These are phyloP conservation scores for Colletotrichum sp. DNA, from an alignment of 2,329 filamentous ascomycete species.

Conservation along the genomic window DNA sequence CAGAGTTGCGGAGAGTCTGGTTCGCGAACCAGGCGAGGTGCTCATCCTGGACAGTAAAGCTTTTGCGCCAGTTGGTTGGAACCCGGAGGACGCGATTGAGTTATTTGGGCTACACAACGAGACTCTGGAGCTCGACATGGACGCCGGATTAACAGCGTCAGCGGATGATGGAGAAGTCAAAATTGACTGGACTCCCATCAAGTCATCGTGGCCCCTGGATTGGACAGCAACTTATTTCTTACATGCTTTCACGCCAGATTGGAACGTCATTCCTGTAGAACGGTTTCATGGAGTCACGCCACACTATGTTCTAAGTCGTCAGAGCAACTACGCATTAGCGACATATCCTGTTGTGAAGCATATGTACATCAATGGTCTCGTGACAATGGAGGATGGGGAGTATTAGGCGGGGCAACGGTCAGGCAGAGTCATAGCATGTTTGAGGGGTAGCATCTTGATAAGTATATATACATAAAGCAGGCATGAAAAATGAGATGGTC, in stretches of 20 bases:
- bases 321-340: neutral
- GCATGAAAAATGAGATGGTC: neutral
- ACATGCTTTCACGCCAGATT: neutral
- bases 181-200: neutral
- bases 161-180: neutral
- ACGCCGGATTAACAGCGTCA: neutral
- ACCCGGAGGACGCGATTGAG: neutral
- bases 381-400: neutral
- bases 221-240: neutral
- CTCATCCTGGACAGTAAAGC: neutral
- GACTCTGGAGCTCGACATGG: neutral
- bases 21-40: neutral
- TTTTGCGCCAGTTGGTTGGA: neutral
- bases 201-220: neutral
- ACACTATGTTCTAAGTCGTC: neutral
- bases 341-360: neutral
- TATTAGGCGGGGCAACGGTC: fast-evolving
- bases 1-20: neutral
- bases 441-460: neutral
- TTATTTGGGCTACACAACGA: neutral
- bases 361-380: neutral
- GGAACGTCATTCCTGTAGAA: neutral
- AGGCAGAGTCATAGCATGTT: neutral
- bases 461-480: neutral
- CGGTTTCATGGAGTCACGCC: neutral